Evolutionary conservation across 176 grass and related monocot species (phyloP).

Genomic region (Musa beccarii): DNA sequence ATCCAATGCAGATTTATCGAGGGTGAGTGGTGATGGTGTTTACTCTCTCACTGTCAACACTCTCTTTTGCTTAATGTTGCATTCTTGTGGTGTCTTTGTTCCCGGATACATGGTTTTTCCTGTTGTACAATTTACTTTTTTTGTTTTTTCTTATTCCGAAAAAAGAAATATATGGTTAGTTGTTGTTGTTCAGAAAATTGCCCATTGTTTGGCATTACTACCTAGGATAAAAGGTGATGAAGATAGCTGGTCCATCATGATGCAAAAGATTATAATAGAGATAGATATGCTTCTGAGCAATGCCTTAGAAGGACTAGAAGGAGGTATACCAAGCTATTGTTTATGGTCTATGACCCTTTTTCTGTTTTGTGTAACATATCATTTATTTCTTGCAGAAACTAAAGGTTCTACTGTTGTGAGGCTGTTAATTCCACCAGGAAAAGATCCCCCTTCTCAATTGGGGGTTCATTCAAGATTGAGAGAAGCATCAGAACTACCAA

Average conservation of each 20-base stretch:
- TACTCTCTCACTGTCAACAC: not conserved
- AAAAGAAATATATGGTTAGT: too few relatives aligned
- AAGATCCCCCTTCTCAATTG: slow-evolving; percentile 42
- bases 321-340: slow-evolving; percentile 28
- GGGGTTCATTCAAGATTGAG: slow-evolving; percentile 31
- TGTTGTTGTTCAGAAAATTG: slow-evolving; percentile 29
- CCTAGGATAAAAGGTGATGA: slow-evolving; percentile 55
- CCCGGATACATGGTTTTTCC: not conserved
- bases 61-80: not conserved
- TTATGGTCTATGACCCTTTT: slow-evolving; percentile 11
- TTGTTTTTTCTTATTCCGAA: slow-evolving; percentile 12
- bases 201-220: slow-evolving; percentile 51
- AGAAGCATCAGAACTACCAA: slow-evolving; percentile 38
- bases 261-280: slow-evolving; percentile 61
- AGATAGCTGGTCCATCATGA: slow-evolving; percentile 64
- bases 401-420: slow-evolving; percentile 56
- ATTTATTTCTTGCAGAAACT: slow-evolving; percentile 32
- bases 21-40: slow-evolving; percentile 37
- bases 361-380: slow-evolving; percentile 13
- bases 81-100: not conserved
- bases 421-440: slow-evolving; percentile 71
- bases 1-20: slow-evolving; percentile 41
- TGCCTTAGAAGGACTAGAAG: slow-evolving; percentile 70
- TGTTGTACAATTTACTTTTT: not conserved
- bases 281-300: slow-evolving; percentile 70